Evolutionary conservation across 2,329 filamentous ascomycete species (phyloP), one percentile per base, ranked within the genome.

Genomic region (Tolypocladium tropicale): DNA sequence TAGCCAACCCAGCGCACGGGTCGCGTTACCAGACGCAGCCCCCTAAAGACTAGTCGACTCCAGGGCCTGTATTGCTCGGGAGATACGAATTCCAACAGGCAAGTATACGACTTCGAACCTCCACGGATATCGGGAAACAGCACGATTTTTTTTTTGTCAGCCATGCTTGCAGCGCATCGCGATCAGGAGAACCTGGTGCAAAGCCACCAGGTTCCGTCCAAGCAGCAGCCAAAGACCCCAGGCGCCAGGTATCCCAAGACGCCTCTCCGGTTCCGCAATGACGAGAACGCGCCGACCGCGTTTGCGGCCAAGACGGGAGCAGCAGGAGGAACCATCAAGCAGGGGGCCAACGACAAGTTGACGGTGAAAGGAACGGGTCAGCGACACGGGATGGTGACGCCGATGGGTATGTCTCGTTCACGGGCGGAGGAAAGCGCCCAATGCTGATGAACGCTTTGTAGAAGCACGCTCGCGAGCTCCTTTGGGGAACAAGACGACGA

Each of bases 401-500:
- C 93, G 34, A 79, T 89, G 66, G 88, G 91, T 95, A 78, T 59
- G 80, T 55, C 0, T 43, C 16, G 18, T 25, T 11, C 28, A n/a
- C 36, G 28, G 34, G 21, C 9, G 25, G 2, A 14, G 14, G 28
- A 6, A 33, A 33, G 46, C 16, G 11, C 28, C 16, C 11, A 30
- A n/a, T n/a, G 10, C 60, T 62, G 50, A 65, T 41, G 52, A 48
- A 30, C 48, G 30, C 2, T 51, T 21, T 53, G 52, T 51, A 71
- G 71, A 63, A 14, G 65, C 66, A 32, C 83, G 84, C 57, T 85
- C 78, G 58, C 85, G 93, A 65, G 91, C 92, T 39, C 89, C 90
- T 14, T 76, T 99, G 52, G 93, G 93, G 36, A 87, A 90, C 78
- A 99, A 99, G 73, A 97, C 93, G 1, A 97, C 94, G 54, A 99